These are phyloP conservation scores for Cytospora schulzeri DNA, from an alignment of 2,329 filamentous ascomycete species.

Conservation along the genomic window DNA sequence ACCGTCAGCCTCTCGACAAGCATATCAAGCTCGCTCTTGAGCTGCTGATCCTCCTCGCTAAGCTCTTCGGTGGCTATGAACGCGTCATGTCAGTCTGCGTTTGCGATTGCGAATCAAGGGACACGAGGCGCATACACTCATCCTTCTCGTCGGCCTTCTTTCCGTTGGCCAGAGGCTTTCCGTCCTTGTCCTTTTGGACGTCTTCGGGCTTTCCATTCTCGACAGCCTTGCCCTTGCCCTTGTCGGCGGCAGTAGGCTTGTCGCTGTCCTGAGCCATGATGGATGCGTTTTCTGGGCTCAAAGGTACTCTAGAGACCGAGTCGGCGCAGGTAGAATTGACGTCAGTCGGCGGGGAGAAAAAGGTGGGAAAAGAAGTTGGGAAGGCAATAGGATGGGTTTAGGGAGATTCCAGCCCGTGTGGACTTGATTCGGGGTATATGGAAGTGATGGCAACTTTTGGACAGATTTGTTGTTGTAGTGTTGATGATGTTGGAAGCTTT, in stretches of 20 bases:
- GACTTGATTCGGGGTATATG: conserved; percentile 7
- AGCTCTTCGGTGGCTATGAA: conserved; percentile 73
- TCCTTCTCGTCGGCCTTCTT: conserved; percentile 75
- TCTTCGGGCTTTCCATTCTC: conserved; percentile 63
- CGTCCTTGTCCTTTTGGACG: conserved; percentile 66
- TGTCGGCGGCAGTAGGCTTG: conserved; percentile 80
- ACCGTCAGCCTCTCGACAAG: conserved; percentile 93
- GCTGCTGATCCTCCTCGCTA: conserved; percentile 95
- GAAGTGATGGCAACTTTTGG: conserved; percentile 10
- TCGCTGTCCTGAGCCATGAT: conserved; percentile 92
- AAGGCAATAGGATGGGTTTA: neutral
- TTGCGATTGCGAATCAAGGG: conserved; percentile 16
- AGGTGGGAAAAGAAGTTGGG: conserved; percentile 10
- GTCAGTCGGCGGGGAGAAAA: conserved; percentile 34
- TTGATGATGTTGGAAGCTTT: conserved; percentile 31
- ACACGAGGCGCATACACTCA: conserved; percentile 44
- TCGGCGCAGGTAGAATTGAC: conserved; percentile 28
- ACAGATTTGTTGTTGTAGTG: conserved; percentile 14
- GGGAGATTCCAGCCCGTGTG: conserved; percentile 10
- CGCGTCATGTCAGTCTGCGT: conserved; percentile 41
- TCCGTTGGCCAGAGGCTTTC: conserved; percentile 69
- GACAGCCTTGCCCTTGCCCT: conserved; percentile 93
- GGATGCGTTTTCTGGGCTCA: conserved; percentile 14
- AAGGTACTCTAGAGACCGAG: conserved; percentile 3
- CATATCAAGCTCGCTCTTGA: conserved; percentile 98